A percentile compares a stretch with the other conserved stretches of the same genome.
Evolutionary conservation across 2,329 filamentous ascomycete genomes (phyloP).

Genomic region (Colletotrichum ledebouriae): DNA sequence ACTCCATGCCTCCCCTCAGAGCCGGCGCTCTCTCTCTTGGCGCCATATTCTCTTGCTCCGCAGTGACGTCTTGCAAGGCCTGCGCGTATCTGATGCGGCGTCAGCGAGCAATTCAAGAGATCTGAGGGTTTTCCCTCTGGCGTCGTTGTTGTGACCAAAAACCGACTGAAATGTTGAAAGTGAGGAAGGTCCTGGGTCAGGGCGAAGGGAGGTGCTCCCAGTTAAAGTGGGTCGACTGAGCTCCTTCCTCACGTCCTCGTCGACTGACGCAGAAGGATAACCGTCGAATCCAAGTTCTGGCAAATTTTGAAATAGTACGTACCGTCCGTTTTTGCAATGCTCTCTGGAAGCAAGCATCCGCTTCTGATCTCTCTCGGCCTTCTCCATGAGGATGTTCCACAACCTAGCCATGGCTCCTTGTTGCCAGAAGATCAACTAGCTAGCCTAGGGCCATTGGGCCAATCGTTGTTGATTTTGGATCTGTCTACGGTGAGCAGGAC

Average conservation of each 20-base stretch:
- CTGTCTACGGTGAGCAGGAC: not conserved
- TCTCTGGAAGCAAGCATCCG: not conserved
- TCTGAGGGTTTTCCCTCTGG: not conserved
- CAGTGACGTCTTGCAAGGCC: not conserved
- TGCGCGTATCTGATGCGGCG: not conserved
- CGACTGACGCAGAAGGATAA: too few relatives aligned
- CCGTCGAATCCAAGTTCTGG: not conserved
- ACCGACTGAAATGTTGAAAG: not conserved
- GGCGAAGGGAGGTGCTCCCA: not conserved
- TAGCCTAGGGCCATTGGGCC: too few relatives aligned
- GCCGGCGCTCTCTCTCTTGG: constrained; percentile 7
- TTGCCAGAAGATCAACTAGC: too few relatives aligned
- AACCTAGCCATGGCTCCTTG: not conserved
- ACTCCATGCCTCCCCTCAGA: not conserved
- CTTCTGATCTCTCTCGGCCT: not conserved
- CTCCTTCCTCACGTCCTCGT: not conserved
- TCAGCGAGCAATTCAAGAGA: not conserved
- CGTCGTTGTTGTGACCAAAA: not conserved
- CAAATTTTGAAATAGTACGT: not conserved
- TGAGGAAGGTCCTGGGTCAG: not conserved
- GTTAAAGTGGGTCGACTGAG: not conserved
- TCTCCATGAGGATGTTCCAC: not conserved
- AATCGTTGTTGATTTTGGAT: not conserved
- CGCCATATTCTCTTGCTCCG: constrained; percentile 11
- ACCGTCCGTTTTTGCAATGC: not conserved